These are phyloP conservation scores for Umbelopsis isabellina DNA, from an alignment of 192 early-diverging fungal genomes.

Conservation along the genomic window DNA sequence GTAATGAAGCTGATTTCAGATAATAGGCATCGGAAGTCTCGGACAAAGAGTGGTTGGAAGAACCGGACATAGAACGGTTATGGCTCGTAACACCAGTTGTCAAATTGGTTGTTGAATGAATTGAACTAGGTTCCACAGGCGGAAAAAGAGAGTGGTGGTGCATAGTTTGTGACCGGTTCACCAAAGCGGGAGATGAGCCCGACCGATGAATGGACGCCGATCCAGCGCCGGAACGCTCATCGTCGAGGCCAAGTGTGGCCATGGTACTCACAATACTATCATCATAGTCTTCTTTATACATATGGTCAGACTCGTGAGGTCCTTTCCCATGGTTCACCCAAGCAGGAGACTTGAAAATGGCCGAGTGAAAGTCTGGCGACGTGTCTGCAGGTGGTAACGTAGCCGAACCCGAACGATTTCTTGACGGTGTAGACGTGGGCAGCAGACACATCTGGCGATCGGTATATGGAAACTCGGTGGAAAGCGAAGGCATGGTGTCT, in stretches of 20 bases:
- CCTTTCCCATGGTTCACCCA: not conserved
- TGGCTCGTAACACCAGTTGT: not conserved
- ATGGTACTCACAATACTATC: conserved; percentile 39
- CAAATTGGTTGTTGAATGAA: conserved; percentile 23
- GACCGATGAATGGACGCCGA: conserved; percentile 5
- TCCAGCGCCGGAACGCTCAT: not conserved
- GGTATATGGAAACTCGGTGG: conserved; percentile 27
- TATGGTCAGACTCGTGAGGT: conserved; percentile 7
- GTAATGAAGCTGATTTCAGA: not conserved
- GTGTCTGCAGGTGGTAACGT: conserved; percentile 15
- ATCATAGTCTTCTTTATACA: conserved; percentile 29
- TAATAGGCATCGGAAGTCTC: not conserved
- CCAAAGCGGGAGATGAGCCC: conserved; percentile 1
- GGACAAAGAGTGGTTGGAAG: not conserved
- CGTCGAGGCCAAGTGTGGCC: conserved; percentile 36
- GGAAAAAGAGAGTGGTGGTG: conserved; percentile 9
- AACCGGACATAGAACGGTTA: conserved; percentile 13
- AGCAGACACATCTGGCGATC: not conserved
- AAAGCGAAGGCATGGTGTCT: conserved; percentile 34
- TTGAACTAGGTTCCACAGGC: conserved; percentile 14
- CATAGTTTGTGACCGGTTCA: conserved; percentile 10
- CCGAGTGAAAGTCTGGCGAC: conserved; percentile 11
- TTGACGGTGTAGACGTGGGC: conserved; percentile 6
- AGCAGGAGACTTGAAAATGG: conserved; percentile 3
- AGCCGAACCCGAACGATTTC: conserved; percentile 24